Evolutionary conservation across 768 basidiomycete genomes (phyloP).

Genomic region (Pisolithus sp.): DNA sequence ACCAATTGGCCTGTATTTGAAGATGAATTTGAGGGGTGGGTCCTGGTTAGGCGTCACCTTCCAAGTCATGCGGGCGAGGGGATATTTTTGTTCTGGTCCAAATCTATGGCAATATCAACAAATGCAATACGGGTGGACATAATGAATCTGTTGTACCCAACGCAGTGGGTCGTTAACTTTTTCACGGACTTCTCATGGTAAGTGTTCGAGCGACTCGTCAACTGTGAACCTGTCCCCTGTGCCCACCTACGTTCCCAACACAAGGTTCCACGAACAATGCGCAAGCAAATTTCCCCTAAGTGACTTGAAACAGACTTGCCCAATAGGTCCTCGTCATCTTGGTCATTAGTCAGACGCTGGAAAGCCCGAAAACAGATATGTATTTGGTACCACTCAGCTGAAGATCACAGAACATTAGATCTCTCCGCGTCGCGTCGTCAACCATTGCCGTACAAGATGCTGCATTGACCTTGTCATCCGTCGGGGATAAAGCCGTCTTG

Average conservation of each 20-base stretch:
- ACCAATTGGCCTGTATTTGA: conserved; percentile 15
- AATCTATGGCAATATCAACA: conserved; percentile 3
- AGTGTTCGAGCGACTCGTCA: not conserved
- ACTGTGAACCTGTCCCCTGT: accelerated
- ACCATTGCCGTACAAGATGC: not conserved
- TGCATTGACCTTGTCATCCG: not conserved
- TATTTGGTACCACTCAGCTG: conserved; percentile 12
- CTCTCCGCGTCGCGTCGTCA: not conserved
- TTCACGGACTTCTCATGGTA: conserved; percentile 15
- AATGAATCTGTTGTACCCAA: conserved; percentile 8
- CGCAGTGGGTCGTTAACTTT: conserved; percentile 15
- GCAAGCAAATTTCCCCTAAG: conserved; percentile 14
- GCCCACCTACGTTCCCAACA: too few relatives aligned
- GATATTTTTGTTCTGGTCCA: not conserved
- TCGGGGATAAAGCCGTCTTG: too few relatives aligned
- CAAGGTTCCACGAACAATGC: not conserved
- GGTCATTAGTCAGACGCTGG: not conserved
- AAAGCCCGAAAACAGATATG: not conserved
- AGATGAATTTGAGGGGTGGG: conserved; percentile 12
- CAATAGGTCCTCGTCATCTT: conserved; percentile 18
- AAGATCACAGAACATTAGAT: conserved; percentile 13
- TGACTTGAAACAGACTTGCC: conserved; percentile 2
- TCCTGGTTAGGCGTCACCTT: not conserved
- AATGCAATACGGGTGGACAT: not conserved
- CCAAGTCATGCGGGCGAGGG: accelerated